Percentiles rank a stretch among this genome's conserved stretches.
Evolutionary conservation across 2,329 filamentous ascomycete species (phyloP).

Genomic region (Ilyonectria sp.): DNA sequence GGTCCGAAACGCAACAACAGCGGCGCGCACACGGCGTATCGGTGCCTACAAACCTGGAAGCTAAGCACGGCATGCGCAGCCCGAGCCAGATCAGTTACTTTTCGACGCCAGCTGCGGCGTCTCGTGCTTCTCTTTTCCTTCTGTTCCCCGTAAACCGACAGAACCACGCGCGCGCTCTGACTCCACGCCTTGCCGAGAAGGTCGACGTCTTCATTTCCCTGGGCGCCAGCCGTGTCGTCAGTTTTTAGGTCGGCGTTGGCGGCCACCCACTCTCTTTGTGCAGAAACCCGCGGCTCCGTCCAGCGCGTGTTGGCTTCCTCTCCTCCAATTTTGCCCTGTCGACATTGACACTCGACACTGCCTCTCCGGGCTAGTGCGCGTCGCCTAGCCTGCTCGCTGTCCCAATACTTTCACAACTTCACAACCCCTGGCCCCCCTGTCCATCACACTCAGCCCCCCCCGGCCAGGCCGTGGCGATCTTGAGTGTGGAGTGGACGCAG

Average conservation of each 20-base stretch:
- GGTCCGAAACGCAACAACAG: conserved; percentile 13
- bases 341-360: conserved; percentile 7
- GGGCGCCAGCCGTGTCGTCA: conserved; percentile 33
- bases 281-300: not conserved
- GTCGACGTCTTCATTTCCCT: conserved; percentile 38
- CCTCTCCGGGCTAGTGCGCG: conserved; percentile 18
- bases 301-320: conserved; percentile 5
- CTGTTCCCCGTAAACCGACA: not conserved
- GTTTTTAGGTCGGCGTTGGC: conserved; percentile 28
- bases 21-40: conserved; percentile 19
- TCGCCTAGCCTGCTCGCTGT: not conserved
- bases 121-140: not conserved
- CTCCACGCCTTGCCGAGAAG: conserved; percentile 38
- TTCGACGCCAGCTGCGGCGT: conserved; percentile 1
- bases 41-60: not conserved
- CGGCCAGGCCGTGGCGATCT: conserved; percentile 47
- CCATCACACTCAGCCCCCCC: conserved; percentile 39
- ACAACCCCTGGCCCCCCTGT: conserved; percentile 39
- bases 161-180: conserved; percentile 24
- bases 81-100: not conserved
- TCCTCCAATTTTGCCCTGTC: not conserved
- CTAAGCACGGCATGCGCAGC: conserved; percentile 25
- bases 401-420: conserved; percentile 1
- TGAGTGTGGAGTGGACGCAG: conserved; percentile 45
- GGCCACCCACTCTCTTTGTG: conserved; percentile 1